Evolutionary conservation across 2,329 filamentous ascomycete species (phyloP).

Genomic region (Venturia oleaginea): DNA sequence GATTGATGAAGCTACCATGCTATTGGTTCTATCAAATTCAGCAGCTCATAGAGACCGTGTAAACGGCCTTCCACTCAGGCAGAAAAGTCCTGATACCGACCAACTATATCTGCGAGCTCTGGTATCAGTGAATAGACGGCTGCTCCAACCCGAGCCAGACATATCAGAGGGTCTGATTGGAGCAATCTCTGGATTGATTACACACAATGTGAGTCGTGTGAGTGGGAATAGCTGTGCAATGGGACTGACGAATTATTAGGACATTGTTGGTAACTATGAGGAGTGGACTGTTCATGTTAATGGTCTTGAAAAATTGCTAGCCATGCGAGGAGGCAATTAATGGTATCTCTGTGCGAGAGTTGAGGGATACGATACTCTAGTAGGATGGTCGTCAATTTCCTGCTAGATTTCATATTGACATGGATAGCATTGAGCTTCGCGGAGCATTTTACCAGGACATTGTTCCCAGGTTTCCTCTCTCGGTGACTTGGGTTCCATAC

Average conservation of each 20-base stretch:
- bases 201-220: not conserved
- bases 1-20: conserved; percentile 5
- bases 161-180: conserved; percentile 1
- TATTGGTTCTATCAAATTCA: not conserved
- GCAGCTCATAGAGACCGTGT: not conserved
- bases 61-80: not conserved
- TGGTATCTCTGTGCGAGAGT: not conserved
- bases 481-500: conserved; percentile 19
- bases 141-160: not conserved
- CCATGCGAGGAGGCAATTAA: not conserved
- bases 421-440: conserved; percentile 22
- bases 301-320: not conserved
- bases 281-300: not conserved
- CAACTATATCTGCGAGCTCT: not conserved
- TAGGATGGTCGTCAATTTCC: not conserved
- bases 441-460: conserved; percentile 24
- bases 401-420: not conserved
- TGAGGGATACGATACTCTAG: conserved; percentile 1
- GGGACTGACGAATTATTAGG: not conserved
- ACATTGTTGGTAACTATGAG: conserved; percentile 2
- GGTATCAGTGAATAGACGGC: not conserved
- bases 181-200: not conserved
- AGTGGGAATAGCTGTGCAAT: not conserved
- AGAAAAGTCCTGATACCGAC: conserved; percentile 7
- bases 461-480: conserved; percentile 21